Evolutionary conservation across 2,329 filamentous ascomycete genomes (phyloP).

Genomic region (Ceratocystis cubensis): DNA sequence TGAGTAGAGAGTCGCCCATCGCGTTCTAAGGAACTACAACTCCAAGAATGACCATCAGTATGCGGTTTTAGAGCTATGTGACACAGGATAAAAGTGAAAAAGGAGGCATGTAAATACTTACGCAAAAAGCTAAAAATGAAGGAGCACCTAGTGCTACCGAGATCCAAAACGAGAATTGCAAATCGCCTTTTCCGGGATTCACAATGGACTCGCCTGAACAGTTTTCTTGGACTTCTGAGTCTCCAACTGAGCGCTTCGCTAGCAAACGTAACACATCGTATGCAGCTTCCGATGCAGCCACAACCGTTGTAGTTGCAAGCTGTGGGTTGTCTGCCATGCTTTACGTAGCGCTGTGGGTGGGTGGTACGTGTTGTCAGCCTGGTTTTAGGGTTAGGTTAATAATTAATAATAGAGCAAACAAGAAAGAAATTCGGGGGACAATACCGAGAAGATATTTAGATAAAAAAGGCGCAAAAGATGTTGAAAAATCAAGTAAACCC

Average conservation of each 20-base stretch:
- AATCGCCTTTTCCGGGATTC: slow-evolving; percentile 22
- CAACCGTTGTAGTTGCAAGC: slow-evolving; percentile 6
- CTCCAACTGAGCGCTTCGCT: background rate
- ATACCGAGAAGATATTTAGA: background rate
- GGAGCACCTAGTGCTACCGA: slow-evolving; percentile 56
- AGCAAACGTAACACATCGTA: slow-evolving; percentile 13
- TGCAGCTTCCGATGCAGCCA: slow-evolving; percentile 18
- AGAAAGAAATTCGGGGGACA: background rate
- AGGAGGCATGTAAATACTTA: slow-evolving; percentile 31
- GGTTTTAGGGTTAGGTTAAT: background rate
- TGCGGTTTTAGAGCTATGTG: background rate
- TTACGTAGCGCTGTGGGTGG: background rate
- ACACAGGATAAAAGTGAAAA: background rate
- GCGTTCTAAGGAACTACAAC: slow-evolving; percentile 64
- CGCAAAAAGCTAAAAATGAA: slow-evolving; percentile 66
- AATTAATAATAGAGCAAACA: background rate
- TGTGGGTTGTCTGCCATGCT: slow-evolving; percentile 9
- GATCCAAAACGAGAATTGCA: slow-evolving; percentile 29
- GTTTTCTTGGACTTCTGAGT: slow-evolving; percentile 18
- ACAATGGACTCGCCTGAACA: slow-evolving; percentile 21
- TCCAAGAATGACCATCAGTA: slow-evolving; percentile 10
- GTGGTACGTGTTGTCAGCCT: background rate
- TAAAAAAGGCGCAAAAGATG: background rate
- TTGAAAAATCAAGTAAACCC: background rate
- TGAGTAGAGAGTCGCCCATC: slow-evolving; percentile 85